Evolutionary conservation across 805 yeast species (phyloP).

Genomic region (Debaryomyces prosopidis): DNA sequence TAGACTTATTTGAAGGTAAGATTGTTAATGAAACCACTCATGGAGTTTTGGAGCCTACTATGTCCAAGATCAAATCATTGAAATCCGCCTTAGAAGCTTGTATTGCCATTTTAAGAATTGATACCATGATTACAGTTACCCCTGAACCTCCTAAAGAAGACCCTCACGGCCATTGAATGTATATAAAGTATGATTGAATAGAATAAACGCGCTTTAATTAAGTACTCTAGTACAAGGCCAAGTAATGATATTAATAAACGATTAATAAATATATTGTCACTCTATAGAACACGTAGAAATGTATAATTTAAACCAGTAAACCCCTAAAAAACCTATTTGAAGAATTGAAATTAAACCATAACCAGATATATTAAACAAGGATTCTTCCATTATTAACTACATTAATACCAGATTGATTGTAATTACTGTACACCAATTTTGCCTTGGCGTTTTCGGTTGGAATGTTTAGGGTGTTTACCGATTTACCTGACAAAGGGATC

Average conservation of each 20-base stretch:
- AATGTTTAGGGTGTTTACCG: constrained; percentile 7
- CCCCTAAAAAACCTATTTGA: neutral
- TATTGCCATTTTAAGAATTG: constrained; percentile 94
- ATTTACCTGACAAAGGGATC: constrained; percentile 9
- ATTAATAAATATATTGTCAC: neutral
- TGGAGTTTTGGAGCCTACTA: constrained; percentile 95
- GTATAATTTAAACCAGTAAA: neutral
- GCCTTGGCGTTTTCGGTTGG: constrained; percentile 3
- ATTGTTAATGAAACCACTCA: constrained; percentile 78
- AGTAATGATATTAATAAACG: neutral
- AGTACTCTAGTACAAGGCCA: neutral
- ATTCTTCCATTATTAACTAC: constrained; percentile 12
- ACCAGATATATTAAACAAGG: constrained; percentile 6
- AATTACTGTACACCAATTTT: constrained; percentile 4
- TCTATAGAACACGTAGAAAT: neutral
- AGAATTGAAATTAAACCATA: neutral
- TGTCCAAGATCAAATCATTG: constrained; percentile 87
- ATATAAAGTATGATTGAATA: constrained; percentile 2
- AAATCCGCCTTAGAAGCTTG: constrained; percentile 98
- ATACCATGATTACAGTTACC: constrained; percentile 95
- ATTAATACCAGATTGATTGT: constrained; percentile 3
- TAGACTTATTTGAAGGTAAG: constrained; percentile 88
- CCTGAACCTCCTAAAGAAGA: constrained; percentile 94
- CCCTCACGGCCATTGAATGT: constrained; percentile 72
- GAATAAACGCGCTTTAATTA: neutral